Conservation (phyloP, 768 basidiomycete species). For the Russula sp. region DNA sequence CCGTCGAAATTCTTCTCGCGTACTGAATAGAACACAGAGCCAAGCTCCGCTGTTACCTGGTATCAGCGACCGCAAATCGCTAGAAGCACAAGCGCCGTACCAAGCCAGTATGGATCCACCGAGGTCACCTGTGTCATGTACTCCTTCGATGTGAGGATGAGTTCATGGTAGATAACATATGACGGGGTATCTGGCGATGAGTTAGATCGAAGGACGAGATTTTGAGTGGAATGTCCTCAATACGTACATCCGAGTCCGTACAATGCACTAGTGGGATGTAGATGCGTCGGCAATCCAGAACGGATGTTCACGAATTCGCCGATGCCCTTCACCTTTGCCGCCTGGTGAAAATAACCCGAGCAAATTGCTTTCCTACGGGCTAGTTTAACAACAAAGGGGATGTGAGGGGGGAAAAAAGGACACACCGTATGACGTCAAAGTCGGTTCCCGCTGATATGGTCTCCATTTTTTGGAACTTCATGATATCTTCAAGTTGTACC, state of each 20-base stretch:
- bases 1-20: slow-evolving; percentile 98
- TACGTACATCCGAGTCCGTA: slow-evolving; percentile 90
- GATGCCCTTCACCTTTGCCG: slow-evolving; percentile 96
- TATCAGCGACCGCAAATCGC: slow-evolving; percentile 10
- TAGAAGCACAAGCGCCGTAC: slow-evolving; percentile 35
- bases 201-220: not conserved
- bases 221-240: not conserved
- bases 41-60: slow-evolving; percentile 67
- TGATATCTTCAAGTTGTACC: slow-evolving; percentile 94
- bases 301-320: slow-evolving; percentile 98
- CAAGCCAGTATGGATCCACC: slow-evolving; percentile 96
- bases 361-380: slow-evolving; percentile 83
- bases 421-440: slow-evolving; percentile 80
- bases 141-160: slow-evolving; percentile 91
- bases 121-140: slow-evolving; percentile 99
- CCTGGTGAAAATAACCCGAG: slow-evolving; percentile 98
- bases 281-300: slow-evolving; percentile 88
- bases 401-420: slow-evolving; percentile 3
- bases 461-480: slow-evolving; percentile 98
- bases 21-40: slow-evolving; percentile 95
- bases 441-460: slow-evolving; percentile 88
- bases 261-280: slow-evolving; percentile 94
- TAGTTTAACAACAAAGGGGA: not conserved
- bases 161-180: slow-evolving; percentile 95
- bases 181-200: slow-evolving; percentile 74